These are phyloP conservation scores for Dioscorea zingiberensis DNA, from an alignment of 106 monocot genomes.

Conservation along the genomic window DNA sequence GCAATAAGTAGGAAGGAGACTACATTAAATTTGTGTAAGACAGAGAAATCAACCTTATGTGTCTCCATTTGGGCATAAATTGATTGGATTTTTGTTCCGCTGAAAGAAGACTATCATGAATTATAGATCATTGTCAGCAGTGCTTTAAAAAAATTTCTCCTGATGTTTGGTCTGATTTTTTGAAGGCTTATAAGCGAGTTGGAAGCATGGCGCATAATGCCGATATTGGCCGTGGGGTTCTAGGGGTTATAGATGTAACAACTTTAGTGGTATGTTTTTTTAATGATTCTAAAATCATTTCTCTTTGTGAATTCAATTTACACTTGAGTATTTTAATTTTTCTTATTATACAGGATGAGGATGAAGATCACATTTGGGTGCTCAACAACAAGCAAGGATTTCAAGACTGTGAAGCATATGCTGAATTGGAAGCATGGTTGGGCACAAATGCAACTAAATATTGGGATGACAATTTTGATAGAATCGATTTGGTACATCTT, in stretches of 20 bases:
- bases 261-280: conserved; percentile 42
- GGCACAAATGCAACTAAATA: conserved; percentile 52
- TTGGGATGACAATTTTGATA: conserved; percentile 66
- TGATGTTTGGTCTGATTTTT: neutral
- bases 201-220: conserved; percentile 62
- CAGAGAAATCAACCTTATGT: no score
- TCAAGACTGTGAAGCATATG: conserved; percentile 75
- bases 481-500: conserved; percentile 44
- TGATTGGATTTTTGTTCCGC: no score
- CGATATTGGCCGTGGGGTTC: conserved; percentile 65
- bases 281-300: neutral
- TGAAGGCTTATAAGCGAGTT: conserved; percentile 80
- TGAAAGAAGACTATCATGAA: no score
- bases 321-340: neutral
- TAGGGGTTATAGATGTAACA: conserved; percentile 72
- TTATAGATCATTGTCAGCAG: no score
- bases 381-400: conserved; percentile 84
- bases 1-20: no score
- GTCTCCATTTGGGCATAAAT: no score
- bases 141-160: no score
- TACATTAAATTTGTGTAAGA: no score
- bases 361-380: conserved; percentile 37
- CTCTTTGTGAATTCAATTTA: neutral
- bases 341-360: conserved; percentile 39
- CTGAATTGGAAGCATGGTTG: conserved; percentile 68